A percentile compares a stretch with the other conserved stretches of the same genome.
phyloP scores from a whole-genome alignment of 1,139 yeast species.

The Pichia inconspicua region DNA sequence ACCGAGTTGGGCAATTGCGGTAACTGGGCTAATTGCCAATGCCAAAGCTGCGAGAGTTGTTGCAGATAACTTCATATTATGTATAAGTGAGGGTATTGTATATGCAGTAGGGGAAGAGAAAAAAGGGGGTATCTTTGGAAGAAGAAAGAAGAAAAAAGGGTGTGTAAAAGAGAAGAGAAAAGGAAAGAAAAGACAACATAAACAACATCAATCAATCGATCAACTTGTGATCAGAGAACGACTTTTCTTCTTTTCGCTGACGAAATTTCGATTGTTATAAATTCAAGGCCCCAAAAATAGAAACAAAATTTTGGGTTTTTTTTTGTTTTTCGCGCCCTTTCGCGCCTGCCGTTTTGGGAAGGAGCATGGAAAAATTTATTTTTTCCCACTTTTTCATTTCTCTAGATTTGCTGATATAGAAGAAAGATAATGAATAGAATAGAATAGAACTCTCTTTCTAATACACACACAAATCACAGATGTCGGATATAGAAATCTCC shows the following conservation, averaged over 20 bases:
- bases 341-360: background rate
- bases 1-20: slow-evolving; percentile 22
- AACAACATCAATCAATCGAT: too few relatives aligned
- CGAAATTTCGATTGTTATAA: too few relatives aligned
- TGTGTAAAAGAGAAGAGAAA: background rate
- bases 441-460: too few relatives aligned
- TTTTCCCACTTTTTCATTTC: slow-evolving; percentile 4
- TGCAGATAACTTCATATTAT: slow-evolving; percentile 24
- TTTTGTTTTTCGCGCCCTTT: too few relatives aligned
- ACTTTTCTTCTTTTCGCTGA: background rate
- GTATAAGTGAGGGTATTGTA: slow-evolving; percentile 3
- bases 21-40: slow-evolving; percentile 19
- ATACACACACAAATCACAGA: background rate
- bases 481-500: slow-evolving; percentile 68
- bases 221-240: too few relatives aligned
- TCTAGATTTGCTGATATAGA: too few relatives aligned
- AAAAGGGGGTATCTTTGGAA: too few relatives aligned
- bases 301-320: background rate
- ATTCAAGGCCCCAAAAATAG: slow-evolving; percentile 5
- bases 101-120: too few relatives aligned
- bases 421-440: too few relatives aligned
- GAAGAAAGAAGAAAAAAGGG: background rate
- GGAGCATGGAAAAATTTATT: background rate
- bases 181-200: background rate
- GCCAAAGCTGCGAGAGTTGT: slow-evolving; percentile 26